Evolutionary conservation across 441 rosid species (phyloP).

Genomic region (Pelargonium australe): DNA sequence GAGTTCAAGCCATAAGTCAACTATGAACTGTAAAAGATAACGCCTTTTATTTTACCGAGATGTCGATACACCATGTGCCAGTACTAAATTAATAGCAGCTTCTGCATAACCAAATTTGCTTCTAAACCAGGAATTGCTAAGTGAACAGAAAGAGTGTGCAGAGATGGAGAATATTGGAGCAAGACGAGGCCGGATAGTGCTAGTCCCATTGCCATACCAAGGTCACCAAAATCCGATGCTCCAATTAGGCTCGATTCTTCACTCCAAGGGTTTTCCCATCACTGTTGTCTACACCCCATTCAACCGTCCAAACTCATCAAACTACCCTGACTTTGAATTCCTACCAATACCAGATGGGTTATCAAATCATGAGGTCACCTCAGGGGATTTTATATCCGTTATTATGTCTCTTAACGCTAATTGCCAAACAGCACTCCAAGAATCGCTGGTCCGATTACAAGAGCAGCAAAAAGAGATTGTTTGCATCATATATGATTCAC

Average conservation of each 20-base stretch:
- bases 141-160: neutral
- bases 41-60: too few relatives aligned
- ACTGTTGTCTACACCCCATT: constrained; percentile 23
- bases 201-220: constrained; percentile 36
- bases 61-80: too few relatives aligned
- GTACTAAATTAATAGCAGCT: too few relatives aligned
- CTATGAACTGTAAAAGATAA: too few relatives aligned
- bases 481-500: constrained; percentile 21
- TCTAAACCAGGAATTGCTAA: too few relatives aligned
- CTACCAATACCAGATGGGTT: constrained; percentile 12
- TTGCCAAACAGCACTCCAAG: constrained; percentile 9
- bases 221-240: constrained; percentile 42
- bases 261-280: constrained; percentile 29
- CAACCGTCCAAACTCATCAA: constrained; percentile 26
- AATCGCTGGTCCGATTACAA: constrained; percentile 1
- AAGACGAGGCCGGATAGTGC: constrained; percentile 16
- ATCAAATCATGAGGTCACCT: neutral
- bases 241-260: constrained; percentile 35
- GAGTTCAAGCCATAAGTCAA: too few relatives aligned
- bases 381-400: too few relatives aligned
- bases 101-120: too few relatives aligned
- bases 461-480: constrained; percentile 2
- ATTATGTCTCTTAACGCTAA: neutral
- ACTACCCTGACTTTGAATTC: constrained; percentile 29
- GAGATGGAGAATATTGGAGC: constrained; percentile 11